Evolutionary conservation across 805 yeast species (phyloP), one percentile per base, ranked within the genome.

Genomic region (Spathaspora sp.): DNA sequence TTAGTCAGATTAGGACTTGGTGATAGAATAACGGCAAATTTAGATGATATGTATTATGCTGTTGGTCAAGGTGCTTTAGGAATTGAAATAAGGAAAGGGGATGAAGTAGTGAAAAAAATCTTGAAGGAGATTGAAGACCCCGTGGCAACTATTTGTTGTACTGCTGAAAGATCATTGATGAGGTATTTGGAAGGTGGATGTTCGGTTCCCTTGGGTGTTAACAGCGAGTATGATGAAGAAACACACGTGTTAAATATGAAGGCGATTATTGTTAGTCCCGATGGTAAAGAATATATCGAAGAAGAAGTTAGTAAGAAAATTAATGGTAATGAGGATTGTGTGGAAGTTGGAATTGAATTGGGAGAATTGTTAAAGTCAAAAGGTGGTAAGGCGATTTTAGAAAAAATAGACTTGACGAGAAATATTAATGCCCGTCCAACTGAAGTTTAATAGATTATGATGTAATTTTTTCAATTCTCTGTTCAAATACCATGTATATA

Each of bases 41-140:
- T 94, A 55, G 82, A 85, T 51, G 88, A 86, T 50, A 89, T 93
- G 96, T 87, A 84, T 65, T 89, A 93, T 65, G 97, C 99, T 1
- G 97, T 94, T 45, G 99, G 99, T n/a, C 99, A 94, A 73, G 99
- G 99, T 56, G 98, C 98, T 0, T 70, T 94, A 44, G 99, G 98
- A 17, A 74, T 94, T 26, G 99, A 94, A 71, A 89, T 93, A 58
- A 80, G 96, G 60, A 78, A 78, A 52, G 80, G 78, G 53, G 97
- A 94, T 67, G 62, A 67, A 5, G 71, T 74, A 47, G 80, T 88
- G 69, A 72, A 72, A 58, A 68, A 77, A 50, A 75, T 92, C 17
- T 79, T 96, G 59, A 67, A 77, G 16, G 75, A 80, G 52, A 81
- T 93, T 54, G 85, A 85, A 59, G 85, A 91, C 66, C 66, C 72